These are phyloP conservation scores for Blastomyces emzantsi DNA, from an alignment of 2,329 filamentous ascomycete species.

Conservation along the genomic window DNA sequence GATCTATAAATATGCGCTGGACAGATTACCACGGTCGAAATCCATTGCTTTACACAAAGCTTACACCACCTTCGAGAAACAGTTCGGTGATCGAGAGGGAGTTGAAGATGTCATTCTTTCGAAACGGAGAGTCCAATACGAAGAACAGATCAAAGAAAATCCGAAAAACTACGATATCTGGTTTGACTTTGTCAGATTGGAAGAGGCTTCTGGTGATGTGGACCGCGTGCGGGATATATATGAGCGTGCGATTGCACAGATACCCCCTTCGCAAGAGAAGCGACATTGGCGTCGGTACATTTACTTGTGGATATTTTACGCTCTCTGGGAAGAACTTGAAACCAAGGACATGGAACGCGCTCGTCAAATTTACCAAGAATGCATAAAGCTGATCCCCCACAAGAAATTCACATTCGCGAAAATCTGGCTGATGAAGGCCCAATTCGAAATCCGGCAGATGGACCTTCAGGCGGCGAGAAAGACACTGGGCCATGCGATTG, in stretches of 20 bases:
- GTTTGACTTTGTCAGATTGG: conserved; percentile 89
- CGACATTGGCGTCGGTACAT: conserved; percentile 96
- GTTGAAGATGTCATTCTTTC: conserved; percentile 95
- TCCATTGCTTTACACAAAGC: conserved; percentile 80
- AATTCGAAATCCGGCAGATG: conserved; percentile 85
- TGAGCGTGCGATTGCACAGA: conserved; percentile 88
- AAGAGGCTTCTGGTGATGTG: conserved; percentile 73
- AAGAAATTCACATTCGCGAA: conserved; percentile 98
- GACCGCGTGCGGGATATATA: conserved; percentile 88
- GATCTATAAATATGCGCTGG: conserved; percentile 94
- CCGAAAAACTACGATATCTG: conserved; percentile 94
- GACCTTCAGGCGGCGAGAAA: conserved; percentile 75
- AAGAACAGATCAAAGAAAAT: conserved; percentile 88
- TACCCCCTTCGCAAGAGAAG: conserved; percentile 93
- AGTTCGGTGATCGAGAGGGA: conserved; percentile 86
- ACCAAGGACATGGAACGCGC: conserved; percentile 69
- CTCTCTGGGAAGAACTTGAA: conserved; percentile 86
- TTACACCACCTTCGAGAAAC: conserved; percentile 97
- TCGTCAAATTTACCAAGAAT: conserved; percentile 83
- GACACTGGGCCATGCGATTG: conserved; percentile 79
- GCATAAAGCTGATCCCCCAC: conserved; percentile 79
- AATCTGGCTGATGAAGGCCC: conserved; percentile 85
- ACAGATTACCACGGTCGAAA: conserved; percentile 80
- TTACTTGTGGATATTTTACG: conserved; percentile 97
- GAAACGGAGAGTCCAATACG: conserved; percentile 86